Evolutionary conservation across 78 protist species (phyloP).

Genomic region (Dictyostelium brefeldianum): DNA sequence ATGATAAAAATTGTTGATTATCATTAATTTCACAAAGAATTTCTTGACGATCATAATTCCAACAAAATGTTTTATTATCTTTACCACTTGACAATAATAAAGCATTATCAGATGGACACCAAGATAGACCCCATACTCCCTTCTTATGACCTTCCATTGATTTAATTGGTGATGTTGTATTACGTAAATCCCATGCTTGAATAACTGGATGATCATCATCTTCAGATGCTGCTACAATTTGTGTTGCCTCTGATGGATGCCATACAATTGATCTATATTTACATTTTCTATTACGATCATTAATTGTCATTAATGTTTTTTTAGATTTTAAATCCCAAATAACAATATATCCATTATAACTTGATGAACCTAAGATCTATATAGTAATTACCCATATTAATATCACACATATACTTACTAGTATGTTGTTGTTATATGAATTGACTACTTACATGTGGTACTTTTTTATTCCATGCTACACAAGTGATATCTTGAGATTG

Average conservation of each 20-base stretch:
- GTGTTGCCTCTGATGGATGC: constrained; percentile 95
- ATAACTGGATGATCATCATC: constrained; percentile 93
- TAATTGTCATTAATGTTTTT: constrained; percentile 83
- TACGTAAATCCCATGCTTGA: constrained; percentile 96
- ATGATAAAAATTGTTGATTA: neutral
- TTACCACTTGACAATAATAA: constrained; percentile 91
- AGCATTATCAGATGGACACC: constrained; percentile 92
- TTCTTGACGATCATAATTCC: constrained; percentile 91
- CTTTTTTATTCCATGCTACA: constrained; percentile 95
- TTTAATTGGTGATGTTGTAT: constrained; percentile 86
- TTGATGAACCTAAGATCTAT: constrained; percentile 92
- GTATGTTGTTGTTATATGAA: too few species aligned
- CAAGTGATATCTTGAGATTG: constrained; percentile 84
- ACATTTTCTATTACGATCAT: constrained; percentile 52
- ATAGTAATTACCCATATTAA: neutral
- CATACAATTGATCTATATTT: constrained; percentile 89
- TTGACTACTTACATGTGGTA: constrained; percentile 79
- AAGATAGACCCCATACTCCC: constrained; percentile 93
- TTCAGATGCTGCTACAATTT: constrained; percentile 91
- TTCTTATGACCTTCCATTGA: constrained; percentile 88
- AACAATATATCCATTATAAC: constrained; percentile 78
- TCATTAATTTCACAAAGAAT: constrained; percentile 84
- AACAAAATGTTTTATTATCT: constrained; percentile 94
- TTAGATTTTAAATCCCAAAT: constrained; percentile 93
- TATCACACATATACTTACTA: neutral